phyloP scores from a whole-genome alignment of 768 basidiomycete genomes.

The Rhizopogon vesiculosus region DNA sequence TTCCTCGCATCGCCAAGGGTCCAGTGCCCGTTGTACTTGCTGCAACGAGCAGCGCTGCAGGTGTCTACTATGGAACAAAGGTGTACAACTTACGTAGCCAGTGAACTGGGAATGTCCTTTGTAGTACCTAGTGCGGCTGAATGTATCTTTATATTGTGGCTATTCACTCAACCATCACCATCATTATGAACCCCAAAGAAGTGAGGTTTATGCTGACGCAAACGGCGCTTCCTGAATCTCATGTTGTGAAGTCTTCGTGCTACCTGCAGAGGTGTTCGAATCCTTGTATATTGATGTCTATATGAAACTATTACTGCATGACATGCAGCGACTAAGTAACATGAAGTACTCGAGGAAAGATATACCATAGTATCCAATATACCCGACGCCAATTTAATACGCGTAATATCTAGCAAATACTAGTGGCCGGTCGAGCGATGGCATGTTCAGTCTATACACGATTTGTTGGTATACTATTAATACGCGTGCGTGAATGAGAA shows the following conservation, averaged over 20 bases:
- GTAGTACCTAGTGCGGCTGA: neutral
- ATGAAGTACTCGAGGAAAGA: no score
- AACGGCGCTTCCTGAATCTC: no score
- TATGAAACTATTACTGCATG: no score
- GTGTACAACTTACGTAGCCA: constrained; percentile 34
- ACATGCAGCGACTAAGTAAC: no score
- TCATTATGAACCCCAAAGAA: no score
- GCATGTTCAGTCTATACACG: neutral
- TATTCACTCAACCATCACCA: neutral
- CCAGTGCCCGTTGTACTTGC: constrained; percentile 67
- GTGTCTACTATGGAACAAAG: constrained; percentile 65
- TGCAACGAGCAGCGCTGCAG: constrained; percentile 54
- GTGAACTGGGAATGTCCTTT: neutral
- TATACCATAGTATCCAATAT: no score
- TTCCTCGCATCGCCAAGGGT: constrained; percentile 68
- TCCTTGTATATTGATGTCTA: no score
- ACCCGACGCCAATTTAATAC: no score
- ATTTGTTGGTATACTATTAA: neutral
- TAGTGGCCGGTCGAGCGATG: neutral
- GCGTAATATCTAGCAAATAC: neutral
- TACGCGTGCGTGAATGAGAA: neutral
- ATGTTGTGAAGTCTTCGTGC: no score
- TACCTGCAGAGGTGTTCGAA: no score
- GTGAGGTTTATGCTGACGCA: no score
- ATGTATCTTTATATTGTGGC: neutral